Conservation (phyloP, 2,329 filamentous ascomycete species). For the Talaromyces sp. region DNA sequence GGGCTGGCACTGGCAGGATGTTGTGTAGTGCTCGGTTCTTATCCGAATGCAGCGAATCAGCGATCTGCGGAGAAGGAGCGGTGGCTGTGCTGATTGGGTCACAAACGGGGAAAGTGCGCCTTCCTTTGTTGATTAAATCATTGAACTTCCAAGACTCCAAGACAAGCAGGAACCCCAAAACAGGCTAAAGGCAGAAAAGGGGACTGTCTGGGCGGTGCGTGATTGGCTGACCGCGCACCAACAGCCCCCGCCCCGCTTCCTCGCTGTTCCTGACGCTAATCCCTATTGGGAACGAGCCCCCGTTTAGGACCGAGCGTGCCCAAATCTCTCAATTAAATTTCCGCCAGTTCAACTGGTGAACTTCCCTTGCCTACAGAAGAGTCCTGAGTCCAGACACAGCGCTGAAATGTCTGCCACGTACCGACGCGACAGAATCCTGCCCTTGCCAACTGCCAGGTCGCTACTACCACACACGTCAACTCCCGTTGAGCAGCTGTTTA, state of each 20-base stretch:
- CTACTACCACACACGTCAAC: no score
- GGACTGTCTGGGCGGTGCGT: not conserved
- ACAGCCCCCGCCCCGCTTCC: not conserved
- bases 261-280: conserved; percentile 16
- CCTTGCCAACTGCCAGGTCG: not conserved
- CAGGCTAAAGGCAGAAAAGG: not conserved
- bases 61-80: not conserved
- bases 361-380: not conserved
- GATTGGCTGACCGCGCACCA: not conserved
- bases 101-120: not conserved
- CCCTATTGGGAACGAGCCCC: not conserved
- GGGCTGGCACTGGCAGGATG: not conserved
- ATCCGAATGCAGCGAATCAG: not conserved
- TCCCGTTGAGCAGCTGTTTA: no score
- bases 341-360: not conserved
- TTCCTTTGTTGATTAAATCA: not conserved
- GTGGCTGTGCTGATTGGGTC: not conserved
- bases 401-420: not conserved
- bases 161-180: not conserved
- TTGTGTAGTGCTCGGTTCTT: not conserved
- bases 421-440: no score
- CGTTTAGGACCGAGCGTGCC: not conserved
- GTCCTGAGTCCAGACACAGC: no score
- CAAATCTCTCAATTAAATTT: conserved; percentile 11
- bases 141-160: no score